A percentile compares a stretch with the other conserved stretches of the same genome.
Evolutionary conservation across 192 early-diverging fungal species (phyloP).

Genomic region (Backusella parvicylindrica): DNA sequence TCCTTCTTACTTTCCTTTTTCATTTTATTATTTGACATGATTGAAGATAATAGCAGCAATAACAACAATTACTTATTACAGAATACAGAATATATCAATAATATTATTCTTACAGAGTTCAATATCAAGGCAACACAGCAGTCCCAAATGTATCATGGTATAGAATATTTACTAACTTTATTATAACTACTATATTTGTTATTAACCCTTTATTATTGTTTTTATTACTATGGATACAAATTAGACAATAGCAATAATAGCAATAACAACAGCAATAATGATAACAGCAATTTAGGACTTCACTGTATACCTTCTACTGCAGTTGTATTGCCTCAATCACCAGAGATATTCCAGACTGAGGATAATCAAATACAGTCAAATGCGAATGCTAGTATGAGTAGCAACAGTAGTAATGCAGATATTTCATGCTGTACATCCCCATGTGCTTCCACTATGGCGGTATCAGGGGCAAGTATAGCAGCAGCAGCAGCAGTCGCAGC

Average conservation of each 20-base stretch:
- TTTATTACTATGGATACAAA: neutral
- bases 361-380: neutral
- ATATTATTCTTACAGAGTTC: neutral
- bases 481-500: neutral
- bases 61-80: neutral
- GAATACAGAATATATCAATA: neutral
- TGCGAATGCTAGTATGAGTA: neutral
- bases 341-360: neutral
- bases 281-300: neutral
- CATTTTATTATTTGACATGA: slow-evolving; percentile 1
- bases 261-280: neutral
- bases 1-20: slow-evolving; percentile 8
- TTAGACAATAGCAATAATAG: neutral
- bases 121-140: neutral
- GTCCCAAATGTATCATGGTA: slow-evolving; percentile 2
- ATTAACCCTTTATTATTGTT: neutral
- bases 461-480: neutral
- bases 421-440: slow-evolving; percentile 17
- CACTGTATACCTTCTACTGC: neutral
- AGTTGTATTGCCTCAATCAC: slow-evolving; percentile 1
- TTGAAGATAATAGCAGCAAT: neutral
- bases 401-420: neutral
- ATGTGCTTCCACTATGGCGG: neutral
- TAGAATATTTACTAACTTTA: neutral
- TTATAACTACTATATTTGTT: neutral